These are phyloP conservation scores for Croton setiger DNA, from an alignment of 441 rosid genomes.

Conservation along the genomic window DNA sequence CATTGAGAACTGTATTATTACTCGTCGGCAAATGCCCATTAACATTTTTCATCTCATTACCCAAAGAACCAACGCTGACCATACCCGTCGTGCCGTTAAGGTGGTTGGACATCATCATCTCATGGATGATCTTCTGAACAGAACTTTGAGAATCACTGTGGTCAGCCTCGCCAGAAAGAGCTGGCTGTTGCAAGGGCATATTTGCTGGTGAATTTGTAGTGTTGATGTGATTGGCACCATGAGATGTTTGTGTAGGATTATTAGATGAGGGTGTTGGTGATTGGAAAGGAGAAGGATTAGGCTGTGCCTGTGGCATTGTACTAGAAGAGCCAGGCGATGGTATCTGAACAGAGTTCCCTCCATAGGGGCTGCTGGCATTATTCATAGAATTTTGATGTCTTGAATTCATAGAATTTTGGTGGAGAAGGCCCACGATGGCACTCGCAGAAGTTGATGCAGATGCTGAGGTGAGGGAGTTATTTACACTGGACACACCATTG, in stretches of 20 bases:
- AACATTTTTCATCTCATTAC: conserved; percentile 54
- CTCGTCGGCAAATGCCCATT: conserved; percentile 48
- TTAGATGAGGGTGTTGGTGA: conserved; percentile 78
- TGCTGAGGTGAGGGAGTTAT: conserved; percentile 53
- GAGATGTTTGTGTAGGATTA: conserved; percentile 57
- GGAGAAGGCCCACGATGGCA: conserved; percentile 77
- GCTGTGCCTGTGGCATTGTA: conserved; percentile 57
- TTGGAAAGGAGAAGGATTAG: conserved; percentile 70
- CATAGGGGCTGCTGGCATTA: conserved; percentile 77
- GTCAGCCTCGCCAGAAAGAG: conserved; percentile 59
- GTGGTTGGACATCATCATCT: conserved; percentile 71
- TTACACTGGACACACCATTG: conserved; percentile 52
- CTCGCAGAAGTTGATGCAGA: conserved; percentile 66
- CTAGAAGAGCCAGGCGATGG: conserved; percentile 77
- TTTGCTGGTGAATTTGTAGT: conserved; percentile 61
- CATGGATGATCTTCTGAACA: conserved; percentile 81
- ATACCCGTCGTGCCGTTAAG: conserved; percentile 55
- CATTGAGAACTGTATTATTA: conserved; percentile 42
- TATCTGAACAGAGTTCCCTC: conserved; percentile 68
- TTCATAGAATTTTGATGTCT: conserved; percentile 72
- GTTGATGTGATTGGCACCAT: conserved; percentile 54
- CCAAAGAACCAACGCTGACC: conserved; percentile 54
- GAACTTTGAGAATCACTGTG: conserved; percentile 66
- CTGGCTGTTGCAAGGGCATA: conserved; percentile 52
- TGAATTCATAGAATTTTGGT: conserved; percentile 84